Evolutionary conservation across 2,329 filamentous ascomycete species (phyloP), one percentile per base, ranked within the genome.

Genomic region (Alternaria sp.): DNA sequence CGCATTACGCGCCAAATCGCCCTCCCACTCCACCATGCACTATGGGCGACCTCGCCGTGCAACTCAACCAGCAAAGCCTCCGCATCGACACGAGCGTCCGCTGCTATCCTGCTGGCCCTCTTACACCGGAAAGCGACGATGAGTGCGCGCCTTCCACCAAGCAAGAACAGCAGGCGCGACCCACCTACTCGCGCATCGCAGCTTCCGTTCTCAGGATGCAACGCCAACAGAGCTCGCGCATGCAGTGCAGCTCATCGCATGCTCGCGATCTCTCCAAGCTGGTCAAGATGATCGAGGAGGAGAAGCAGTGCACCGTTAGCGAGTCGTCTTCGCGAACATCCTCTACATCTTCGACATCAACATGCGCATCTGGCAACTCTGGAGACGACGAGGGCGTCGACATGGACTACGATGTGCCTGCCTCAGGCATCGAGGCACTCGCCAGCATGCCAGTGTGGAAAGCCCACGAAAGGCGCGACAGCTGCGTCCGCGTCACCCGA

Each of bases 251-350:
- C 59, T 59, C 76, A 4, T 71, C 78, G 5, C 80, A 82, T 62
- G 70, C 78, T 36, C 75, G 76, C 23, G 81, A 83, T 67, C 81
- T 83, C 47, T 77, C 80, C 12, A 71, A 73, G 25, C 75, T 84
- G 15, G 80, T 83, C 23, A 69, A 79, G 62, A 77, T 77, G 61
- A 83, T 84, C 77, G 74, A 83, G 56, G 68, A 80, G 3, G 74
- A 78, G 52, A 79, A 83, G 61, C 82, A 84, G 62, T 83, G 82
- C 73, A 72, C 58, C 59, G 56, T 79, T 62, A 73, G 59, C 68
- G 65, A 73, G 4, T 12, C 57, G n/a, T 63, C 68, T 40, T 65
- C 66, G 43, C 66, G 57, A n/a, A 47, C 63, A 15, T 58, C 52
- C 6, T 68, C 68, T 0, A 55, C 57, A 8, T 62, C 67, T 5